Evolutionary conservation across 441 rosid species (phyloP).

Genomic region (Pelargonium hybrid): DNA sequence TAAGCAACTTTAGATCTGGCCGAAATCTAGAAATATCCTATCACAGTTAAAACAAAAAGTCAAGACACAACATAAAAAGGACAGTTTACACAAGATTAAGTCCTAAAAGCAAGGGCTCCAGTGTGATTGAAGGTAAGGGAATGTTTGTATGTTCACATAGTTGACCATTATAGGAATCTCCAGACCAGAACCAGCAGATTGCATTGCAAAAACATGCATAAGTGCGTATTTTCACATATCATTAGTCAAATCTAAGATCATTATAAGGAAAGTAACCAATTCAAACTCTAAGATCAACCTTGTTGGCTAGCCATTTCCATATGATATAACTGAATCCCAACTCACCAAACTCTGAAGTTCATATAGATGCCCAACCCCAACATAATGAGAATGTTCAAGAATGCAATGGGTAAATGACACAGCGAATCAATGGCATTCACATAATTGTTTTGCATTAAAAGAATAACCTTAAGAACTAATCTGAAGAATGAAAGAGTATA

Average conservation of each 20-base stretch:
- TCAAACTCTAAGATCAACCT: not conserved
- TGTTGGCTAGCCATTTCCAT: not conserved
- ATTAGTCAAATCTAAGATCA: not conserved
- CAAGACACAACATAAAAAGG: not conserved
- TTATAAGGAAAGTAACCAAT: not conserved
- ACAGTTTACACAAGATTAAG: not conserved
- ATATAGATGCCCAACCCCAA: not conserved
- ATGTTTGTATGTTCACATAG: not conserved
- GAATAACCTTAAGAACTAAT: not conserved
- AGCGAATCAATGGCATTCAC: not conserved
- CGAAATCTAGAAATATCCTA: slow-evolving; percentile 84
- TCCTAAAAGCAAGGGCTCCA: slow-evolving; percentile 5
- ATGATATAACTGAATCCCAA: not conserved
- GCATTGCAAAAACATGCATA: not conserved
- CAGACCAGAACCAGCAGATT: not conserved
- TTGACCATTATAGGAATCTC: not conserved
- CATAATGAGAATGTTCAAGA: not conserved
- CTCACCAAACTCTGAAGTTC: not conserved
- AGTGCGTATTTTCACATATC: not conserved
- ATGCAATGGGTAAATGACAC: not conserved
- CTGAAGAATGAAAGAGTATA: not conserved
- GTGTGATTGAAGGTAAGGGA: not conserved
- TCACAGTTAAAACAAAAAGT: slow-evolving; percentile 17
- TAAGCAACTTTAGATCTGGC: slow-evolving; percentile 82
- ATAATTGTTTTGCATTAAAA: not conserved